These are phyloP conservation scores for Fusarium falciforme DNA, from an alignment of 2,329 filamentous ascomycete genomes.

Conservation along the genomic window DNA sequence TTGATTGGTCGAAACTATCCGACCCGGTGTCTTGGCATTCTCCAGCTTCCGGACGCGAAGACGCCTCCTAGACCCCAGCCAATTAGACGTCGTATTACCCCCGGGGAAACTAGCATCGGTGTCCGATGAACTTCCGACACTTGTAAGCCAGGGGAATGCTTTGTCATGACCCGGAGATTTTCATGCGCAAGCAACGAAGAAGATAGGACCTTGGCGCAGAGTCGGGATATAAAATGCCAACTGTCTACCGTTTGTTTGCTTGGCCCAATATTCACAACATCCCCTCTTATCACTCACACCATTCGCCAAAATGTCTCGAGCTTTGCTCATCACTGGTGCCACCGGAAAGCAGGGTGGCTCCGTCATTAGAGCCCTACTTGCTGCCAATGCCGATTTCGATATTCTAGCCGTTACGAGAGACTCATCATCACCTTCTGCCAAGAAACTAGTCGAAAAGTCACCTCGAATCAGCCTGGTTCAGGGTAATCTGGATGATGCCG, in stretches of 20 bases:
- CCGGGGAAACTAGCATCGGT: not conserved
- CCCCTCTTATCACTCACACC: not conserved
- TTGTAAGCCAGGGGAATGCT: not conserved
- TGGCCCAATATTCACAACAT: not conserved
- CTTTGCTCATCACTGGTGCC: constrained; percentile 50
- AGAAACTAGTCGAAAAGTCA: constrained; percentile 58
- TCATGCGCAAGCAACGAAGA: not conserved
- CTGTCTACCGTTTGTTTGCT: not conserved
- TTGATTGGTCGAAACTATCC: not conserved
- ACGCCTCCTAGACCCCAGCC: not conserved
- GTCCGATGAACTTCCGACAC: not conserved
- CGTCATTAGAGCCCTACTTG: constrained; percentile 47
- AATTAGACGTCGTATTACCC: not conserved
- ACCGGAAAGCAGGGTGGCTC: constrained; percentile 54
- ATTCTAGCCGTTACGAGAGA: constrained; percentile 73
- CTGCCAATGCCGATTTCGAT: constrained; percentile 52
- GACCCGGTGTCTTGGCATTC: not conserved
- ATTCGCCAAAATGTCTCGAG: constrained; percentile 17
- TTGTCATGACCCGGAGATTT: not conserved
- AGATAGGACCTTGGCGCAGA: not conserved
- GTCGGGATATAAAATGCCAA: not conserved
- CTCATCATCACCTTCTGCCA: constrained; percentile 60
- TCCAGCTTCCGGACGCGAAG: not conserved
- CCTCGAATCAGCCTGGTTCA: constrained; percentile 65
- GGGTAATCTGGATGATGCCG: constrained; percentile 65